Base-by-base conservation (phyloP, 257 asterid genomes). In the Solanum paucissectum region DNA sequence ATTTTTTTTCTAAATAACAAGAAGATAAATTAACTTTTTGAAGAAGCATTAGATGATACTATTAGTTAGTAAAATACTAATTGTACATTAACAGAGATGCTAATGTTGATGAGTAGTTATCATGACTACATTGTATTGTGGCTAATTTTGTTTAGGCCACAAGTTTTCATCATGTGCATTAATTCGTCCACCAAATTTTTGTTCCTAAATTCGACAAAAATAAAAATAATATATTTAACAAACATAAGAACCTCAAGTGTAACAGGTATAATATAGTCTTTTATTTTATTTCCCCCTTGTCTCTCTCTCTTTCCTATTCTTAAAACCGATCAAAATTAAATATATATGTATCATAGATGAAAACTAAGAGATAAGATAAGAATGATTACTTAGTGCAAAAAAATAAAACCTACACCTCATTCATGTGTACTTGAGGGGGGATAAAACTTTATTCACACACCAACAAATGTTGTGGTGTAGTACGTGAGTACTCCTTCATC, bases 161-260 rank as follows among this genome's bases (percentile, higher is more conserved):
- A 91, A 83, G 91, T 62, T 81, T 89, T 86, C 87, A 90, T 88
- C 91, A 91, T 90, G 90, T 83, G 88, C 73, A 58, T 37, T 52
- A 76, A 69, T 36, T 32, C 33, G 58, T 12, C 87, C 55, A 87
- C 66, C 66, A 77, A 77, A 27, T 79, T 44, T 44, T 2, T 79
- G 85, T 79, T 44, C 25, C 84, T 79, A 16, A 71, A 71, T 32
- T 29, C 84, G 34, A 44, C 38, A 27, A 79, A 79, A 44, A 27
- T 11, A 37, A 75, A 23, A 2, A 38, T 23, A 36, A 6, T 37
- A 75, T 34, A 20, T 73, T 21, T 11, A 20, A 36, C 3, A 36
- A 37, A 44, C 25, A 79, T 44, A 79, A 44, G 66, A 79, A 44
- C 38, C 84, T 7, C 12, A 32, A 76, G 7, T 12, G 36, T 40